These are phyloP conservation scores for Zoysia matrella DNA, from an alignment of 202 grass and related monocot genomes.

Conservation along the genomic window DNA sequence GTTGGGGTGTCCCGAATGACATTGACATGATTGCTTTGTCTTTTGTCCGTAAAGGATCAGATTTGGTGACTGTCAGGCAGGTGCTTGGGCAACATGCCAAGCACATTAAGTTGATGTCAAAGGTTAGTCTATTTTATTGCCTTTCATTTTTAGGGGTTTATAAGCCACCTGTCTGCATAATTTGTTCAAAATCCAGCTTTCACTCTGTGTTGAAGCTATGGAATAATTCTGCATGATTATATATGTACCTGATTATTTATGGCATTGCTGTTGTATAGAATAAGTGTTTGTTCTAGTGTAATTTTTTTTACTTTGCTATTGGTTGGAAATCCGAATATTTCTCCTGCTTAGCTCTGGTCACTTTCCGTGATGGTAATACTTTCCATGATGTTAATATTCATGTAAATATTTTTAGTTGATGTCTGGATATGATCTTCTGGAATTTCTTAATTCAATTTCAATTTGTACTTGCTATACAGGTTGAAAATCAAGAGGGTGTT, in stretches of 20 bases:
- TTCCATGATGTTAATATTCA: no score
- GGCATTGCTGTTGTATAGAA: not conserved
- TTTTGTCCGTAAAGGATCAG: constrained; percentile 93
- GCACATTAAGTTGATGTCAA: constrained; percentile 92
- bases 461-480: constrained; percentile 45
- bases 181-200: not conserved
- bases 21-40: constrained; percentile 96
- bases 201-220: not conserved
- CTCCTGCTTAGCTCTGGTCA: no score
- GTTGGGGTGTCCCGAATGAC: constrained; percentile 88
- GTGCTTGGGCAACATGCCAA: constrained; percentile 83
- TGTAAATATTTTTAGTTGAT: no score
- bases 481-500: constrained; percentile 96
- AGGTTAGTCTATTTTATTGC: constrained; percentile 58
- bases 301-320: constrained; percentile 8
- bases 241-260: not conserved
- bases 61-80: constrained; percentile 78
- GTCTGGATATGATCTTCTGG: no score
- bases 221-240: not conserved
- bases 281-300: not conserved
- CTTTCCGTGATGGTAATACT: no score
- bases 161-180: not conserved
- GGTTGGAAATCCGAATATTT: not conserved
- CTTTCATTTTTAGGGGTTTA: not conserved
- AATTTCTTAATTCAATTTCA: not conserved